phyloP scores from a whole-genome alignment of 2,329 filamentous ascomycete species.

The Fusarium sp. region DNA sequence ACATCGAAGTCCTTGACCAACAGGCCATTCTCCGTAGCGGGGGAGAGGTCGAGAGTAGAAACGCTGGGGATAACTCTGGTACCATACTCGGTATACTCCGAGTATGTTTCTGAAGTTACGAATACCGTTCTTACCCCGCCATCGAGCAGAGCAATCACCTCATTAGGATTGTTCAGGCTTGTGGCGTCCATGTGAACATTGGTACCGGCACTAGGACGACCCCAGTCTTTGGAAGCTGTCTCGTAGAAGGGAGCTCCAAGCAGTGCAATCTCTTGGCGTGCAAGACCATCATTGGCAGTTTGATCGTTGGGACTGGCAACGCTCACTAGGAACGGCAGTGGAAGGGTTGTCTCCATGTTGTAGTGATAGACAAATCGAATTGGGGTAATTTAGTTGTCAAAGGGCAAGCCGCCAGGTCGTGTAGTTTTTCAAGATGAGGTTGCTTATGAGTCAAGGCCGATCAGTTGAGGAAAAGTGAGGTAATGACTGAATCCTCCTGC shows the following conservation, averaged over 20 bases:
- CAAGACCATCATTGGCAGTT: constrained; percentile 66
- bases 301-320: constrained; percentile 66
- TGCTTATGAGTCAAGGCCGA: constrained; percentile 45
- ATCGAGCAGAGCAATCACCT: constrained; percentile 85
- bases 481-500: constrained; percentile 49
- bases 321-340: constrained; percentile 73
- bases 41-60: constrained; percentile 60
- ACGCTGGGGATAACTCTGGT: constrained; percentile 68
- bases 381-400: constrained; percentile 5
- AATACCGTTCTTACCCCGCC: constrained; percentile 88
- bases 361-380: constrained; percentile 24
- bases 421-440: constrained; percentile 15
- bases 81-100: constrained; percentile 67
- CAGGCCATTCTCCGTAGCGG: constrained; percentile 63
- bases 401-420: not conserved
- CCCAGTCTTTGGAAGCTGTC: constrained; percentile 63
- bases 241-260: constrained; percentile 71
- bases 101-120: constrained; percentile 78
- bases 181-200: constrained; percentile 84
- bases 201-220: constrained; percentile 64
- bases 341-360: constrained; percentile 74
- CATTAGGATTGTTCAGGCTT: constrained; percentile 74
- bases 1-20: constrained; percentile 67
- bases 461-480: constrained; percentile 44
- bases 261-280: constrained; percentile 68